Conservation (phyloP, 1,284 basidiomycete species). For the Melampsora americana region DNA sequence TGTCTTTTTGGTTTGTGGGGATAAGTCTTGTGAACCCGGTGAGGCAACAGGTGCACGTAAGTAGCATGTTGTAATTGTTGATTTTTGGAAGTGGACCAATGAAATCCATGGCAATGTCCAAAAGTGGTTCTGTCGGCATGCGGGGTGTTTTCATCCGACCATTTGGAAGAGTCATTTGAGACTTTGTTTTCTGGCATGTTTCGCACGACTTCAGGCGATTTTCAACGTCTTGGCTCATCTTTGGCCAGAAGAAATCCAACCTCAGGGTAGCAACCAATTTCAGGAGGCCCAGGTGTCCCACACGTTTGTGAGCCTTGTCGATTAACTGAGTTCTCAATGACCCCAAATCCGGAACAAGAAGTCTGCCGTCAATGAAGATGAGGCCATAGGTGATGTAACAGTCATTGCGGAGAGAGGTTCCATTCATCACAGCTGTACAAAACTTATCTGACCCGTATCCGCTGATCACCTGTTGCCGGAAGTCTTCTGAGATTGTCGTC, state of each 20-base stretch:
- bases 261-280: not conserved
- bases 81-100: not conserved
- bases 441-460: not conserved
- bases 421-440: not conserved
- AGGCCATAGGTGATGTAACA: not conserved
- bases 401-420: not conserved
- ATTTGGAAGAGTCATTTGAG: not conserved
- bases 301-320: not conserved
- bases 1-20: not conserved
- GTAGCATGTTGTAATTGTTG: not conserved
- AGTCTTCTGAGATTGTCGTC: not conserved
- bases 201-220: too few relatives aligned
- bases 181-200: constrained; percentile 13
- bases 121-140: not conserved
- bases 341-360: not conserved
- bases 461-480: not conserved
- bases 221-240: not conserved
- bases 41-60: constrained; percentile 1
- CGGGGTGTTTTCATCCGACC: not conserved
- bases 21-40: not conserved
- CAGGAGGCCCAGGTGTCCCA: constrained; percentile 1
- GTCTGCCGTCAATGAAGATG: not conserved
- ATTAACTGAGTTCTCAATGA: not conserved
- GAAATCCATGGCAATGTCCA: not conserved
- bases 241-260: constrained; percentile 18